Conservation (phyloP, 1,284 basidiomycete species). For the Chondrostereum purpureum region DNA sequence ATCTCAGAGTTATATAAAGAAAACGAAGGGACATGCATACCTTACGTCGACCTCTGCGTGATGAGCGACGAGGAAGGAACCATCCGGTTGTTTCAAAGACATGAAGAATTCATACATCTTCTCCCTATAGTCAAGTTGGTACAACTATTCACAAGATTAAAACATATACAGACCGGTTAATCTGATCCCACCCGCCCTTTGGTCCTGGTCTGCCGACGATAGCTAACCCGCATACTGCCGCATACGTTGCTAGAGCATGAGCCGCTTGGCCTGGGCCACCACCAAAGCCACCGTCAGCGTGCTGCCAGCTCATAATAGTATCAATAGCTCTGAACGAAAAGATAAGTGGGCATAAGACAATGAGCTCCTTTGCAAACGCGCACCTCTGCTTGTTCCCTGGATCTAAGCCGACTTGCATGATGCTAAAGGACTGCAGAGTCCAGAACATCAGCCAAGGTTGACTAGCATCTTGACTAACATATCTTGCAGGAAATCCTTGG, state of each 20-base stretch:
- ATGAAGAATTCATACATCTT: slow-evolving; percentile 88
- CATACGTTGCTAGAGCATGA: slow-evolving; percentile 90
- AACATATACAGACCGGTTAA: slow-evolving; percentile 53
- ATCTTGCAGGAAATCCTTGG: slow-evolving; percentile 73
- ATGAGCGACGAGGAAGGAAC: slow-evolving; percentile 86
- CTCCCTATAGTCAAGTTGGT: slow-evolving; percentile 31
- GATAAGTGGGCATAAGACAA: background rate
- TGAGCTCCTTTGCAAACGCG: slow-evolving; percentile 26
- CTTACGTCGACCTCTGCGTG: slow-evolving; percentile 92
- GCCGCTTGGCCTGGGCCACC: slow-evolving; percentile 87
- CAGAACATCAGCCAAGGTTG: slow-evolving; percentile 92
- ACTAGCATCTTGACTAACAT: slow-evolving; percentile 83
- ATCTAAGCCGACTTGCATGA: slow-evolving; percentile 75
- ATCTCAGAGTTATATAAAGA: too few species aligned
- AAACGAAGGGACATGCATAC: too few species aligned
- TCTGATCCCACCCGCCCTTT: slow-evolving; percentile 77
- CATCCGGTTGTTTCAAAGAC: slow-evolving; percentile 90
- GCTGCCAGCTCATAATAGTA: slow-evolving; percentile 73
- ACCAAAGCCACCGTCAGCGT: slow-evolving; percentile 83
- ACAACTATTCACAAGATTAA: background rate
- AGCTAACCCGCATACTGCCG: slow-evolving; percentile 79
- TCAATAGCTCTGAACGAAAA: slow-evolving; percentile 51
- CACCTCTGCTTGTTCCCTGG: slow-evolving; percentile 66
- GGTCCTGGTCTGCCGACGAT: slow-evolving; percentile 73
- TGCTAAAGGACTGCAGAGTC: slow-evolving; percentile 77